A percentile compares a stretch with the other conserved stretches of the same genome.
Conservation (phyloP, 2,329 filamentous ascomycete genomes). For the Aspergillus arachidicola region DNA sequence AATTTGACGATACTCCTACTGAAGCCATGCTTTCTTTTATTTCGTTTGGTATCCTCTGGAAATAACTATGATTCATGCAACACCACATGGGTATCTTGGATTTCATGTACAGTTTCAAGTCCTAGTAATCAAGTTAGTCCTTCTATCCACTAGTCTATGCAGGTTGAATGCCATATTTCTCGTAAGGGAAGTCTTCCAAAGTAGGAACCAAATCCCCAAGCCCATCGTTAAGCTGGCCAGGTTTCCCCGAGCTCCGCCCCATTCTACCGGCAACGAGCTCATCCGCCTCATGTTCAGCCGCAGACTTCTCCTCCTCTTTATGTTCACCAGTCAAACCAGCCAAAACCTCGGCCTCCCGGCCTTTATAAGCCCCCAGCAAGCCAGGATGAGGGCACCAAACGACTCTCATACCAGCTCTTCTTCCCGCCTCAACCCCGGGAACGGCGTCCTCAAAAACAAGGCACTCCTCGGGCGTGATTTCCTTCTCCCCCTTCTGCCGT, state of each 20-base stretch:
- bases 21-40: neutral
- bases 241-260: conserved; percentile 46
- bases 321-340: conserved; percentile 78
- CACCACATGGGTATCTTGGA: conserved; percentile 8
- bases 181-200: conserved; percentile 63
- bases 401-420: conserved; percentile 91
- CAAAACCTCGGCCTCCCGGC: conserved; percentile 77
- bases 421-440: conserved; percentile 85
- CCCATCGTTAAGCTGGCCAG: conserved; percentile 62
- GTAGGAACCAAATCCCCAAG: conserved; percentile 57
- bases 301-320: conserved; percentile 54
- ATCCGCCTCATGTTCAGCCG: conserved; percentile 42
- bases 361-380: conserved; percentile 73
- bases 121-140: neutral
- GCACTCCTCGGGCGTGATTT: conserved; percentile 80
- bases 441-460: conserved; percentile 96
- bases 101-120: conserved; percentile 6
- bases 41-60: neutral
- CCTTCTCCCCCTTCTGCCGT: conserved; percentile 55
- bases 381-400: conserved; percentile 88
- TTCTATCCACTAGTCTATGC: conserved; percentile 15
- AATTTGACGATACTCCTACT: neutral
- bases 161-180: conserved; percentile 58
- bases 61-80: neutral
- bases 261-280: conserved; percentile 39